phyloP scores from a whole-genome alignment of 257 asterid genomes.

The Nicotiana tomentosiformis region DNA sequence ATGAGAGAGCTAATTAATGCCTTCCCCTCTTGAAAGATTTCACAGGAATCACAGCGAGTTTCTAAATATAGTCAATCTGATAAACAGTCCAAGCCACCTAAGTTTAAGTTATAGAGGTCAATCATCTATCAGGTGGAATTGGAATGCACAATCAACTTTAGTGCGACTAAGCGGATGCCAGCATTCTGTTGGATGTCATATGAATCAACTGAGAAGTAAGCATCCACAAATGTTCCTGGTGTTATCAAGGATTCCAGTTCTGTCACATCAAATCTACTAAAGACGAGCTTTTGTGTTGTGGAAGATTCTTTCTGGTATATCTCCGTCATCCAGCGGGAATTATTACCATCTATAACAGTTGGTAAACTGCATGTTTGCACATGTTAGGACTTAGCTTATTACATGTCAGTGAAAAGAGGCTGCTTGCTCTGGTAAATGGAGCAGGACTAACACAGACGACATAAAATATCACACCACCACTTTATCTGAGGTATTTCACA shows the following conservation, averaged over 20 bases:
- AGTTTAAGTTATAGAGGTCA: background rate
- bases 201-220: slow-evolving; percentile 60
- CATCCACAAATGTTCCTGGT: slow-evolving; percentile 63
- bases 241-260: slow-evolving; percentile 51
- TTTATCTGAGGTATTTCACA: background rate
- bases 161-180: slow-evolving; percentile 77
- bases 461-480: background rate
- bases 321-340: slow-evolving; percentile 52
- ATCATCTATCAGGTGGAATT: slow-evolving; percentile 28
- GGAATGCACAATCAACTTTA: slow-evolving; percentile 50
- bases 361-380: slow-evolving; percentile 55
- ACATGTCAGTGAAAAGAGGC: background rate
- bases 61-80: background rate
- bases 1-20: background rate
- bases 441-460: background rate
- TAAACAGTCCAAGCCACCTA: background rate
- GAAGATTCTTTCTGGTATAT: slow-evolving; percentile 57
- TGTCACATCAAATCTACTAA: slow-evolving; percentile 43
- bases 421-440: background rate
- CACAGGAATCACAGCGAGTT: background rate
- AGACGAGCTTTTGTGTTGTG: slow-evolving; percentile 43
- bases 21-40: background rate
- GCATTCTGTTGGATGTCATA: slow-evolving; percentile 78
- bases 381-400: background rate
- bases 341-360: slow-evolving; percentile 47